A percentile compares a stretch with the other conserved stretches of the same genome.
phyloP scores from a whole-genome alignment of 176 grass and related monocot species.

The Pontederia paniculata region DNA sequence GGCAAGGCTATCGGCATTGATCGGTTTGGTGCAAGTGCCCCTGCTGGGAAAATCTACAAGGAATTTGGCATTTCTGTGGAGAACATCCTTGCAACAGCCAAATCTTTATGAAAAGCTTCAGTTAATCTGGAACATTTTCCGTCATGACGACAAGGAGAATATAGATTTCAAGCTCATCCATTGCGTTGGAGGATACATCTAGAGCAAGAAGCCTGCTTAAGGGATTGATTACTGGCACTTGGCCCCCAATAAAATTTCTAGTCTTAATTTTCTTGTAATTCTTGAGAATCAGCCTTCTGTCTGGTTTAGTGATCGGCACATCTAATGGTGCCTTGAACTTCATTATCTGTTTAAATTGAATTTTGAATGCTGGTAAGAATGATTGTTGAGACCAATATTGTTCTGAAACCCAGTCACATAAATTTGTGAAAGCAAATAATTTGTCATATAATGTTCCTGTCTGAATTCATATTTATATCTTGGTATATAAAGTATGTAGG shows the following conservation, averaged over 20 bases:
- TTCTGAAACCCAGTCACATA: no score
- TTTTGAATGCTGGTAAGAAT: no score
- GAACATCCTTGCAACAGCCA: slow-evolving; percentile 58
- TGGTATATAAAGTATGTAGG: no score
- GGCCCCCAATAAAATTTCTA: slow-evolving; percentile 55
- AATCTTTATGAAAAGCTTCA: slow-evolving; percentile 51
- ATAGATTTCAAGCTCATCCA: slow-evolving; percentile 5
- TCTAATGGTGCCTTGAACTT: no score
- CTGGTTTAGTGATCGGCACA: no score
- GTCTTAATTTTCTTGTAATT: no score
- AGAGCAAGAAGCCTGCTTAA: slow-evolving; percentile 15
- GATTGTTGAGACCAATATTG: no score
- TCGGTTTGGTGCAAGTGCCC: slow-evolving; percentile 86
- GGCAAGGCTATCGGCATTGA: slow-evolving; percentile 95
- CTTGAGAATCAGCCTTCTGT: no score
- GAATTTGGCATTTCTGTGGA: slow-evolving; percentile 73
- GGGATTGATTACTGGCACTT: slow-evolving; percentile 24
- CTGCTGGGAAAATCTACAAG: slow-evolving; percentile 82
- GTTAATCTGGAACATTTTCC: slow-evolving; percentile 7
- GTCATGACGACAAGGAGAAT: slow-evolving; percentile 22
- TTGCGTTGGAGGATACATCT: slow-evolving; percentile 15
- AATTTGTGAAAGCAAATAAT: no score
- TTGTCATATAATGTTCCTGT: no score
- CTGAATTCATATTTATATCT: no score
- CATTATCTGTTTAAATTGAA: no score